Evolutionary conservation across 129 eudicot species (phyloP), one percentile per base, ranked within the genome.

Genomic region (Smallanthus sonchifolius): DNA sequence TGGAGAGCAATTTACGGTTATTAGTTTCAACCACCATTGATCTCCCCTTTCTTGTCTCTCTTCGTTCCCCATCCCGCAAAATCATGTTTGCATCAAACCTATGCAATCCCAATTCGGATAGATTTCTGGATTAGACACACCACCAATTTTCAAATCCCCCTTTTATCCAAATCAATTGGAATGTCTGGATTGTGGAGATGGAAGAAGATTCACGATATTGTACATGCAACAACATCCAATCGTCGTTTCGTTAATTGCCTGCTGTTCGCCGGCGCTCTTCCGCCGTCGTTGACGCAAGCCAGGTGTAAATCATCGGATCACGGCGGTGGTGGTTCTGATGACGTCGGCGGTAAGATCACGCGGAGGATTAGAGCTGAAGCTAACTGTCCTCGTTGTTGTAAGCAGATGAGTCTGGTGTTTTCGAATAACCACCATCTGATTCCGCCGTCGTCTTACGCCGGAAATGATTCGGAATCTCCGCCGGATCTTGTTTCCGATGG

Each of bases 311-410:
- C 89, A 77, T 92, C 89, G 96, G 84, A 84, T 77, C 84, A 81
- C 7, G 81, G 87, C 28, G 87, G 84, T 40, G 69, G 79, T 36
- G 79, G 80, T 37, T 81, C 77, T 35, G 84, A 73, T 17, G 82
- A 72, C 37, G 11, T 54, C 7, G 65, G 65, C 5, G 65, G 65
- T 60, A 60, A 11, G 14, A 60, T 19, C 7, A 56, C 64, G 17
- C 37, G 14, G 42, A 43, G 15, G 72, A 66, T 93, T 78, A 93
- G 82, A 85, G 97, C 97, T 30, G 97, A 88, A 73, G 96, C 92
- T 40, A 88, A 93, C 62, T 93, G 98, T 76, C 98, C 98, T 9
- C 84, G 92, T 10, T 93, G 98, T 73, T 88, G 91, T 7, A 88
- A 84, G 84, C 84, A 82, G 34, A 84, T 93, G 96, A 86, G 87